Evolutionary conservation across 192 early-diverging fungal genomes (phyloP), one percentile per base, ranked within the genome.

Genomic region (Gryganskiella cystojenkinii): DNA sequence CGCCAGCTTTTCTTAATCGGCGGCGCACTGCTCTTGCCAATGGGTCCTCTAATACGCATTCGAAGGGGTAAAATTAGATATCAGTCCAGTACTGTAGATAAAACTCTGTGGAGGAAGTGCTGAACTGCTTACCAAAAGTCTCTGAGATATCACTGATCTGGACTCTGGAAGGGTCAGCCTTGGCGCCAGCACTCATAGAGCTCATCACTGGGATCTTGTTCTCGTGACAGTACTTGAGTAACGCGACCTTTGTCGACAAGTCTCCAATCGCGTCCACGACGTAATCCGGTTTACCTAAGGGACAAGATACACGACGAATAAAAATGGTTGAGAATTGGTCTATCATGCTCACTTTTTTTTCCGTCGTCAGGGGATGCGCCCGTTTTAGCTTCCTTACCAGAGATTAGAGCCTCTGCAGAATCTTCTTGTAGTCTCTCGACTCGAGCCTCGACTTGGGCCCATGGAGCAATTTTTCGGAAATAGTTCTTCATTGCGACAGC

Each of bases 111-210:
- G 2, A 50, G 22, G 13, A 17, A 19, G 35, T 4, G 44, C 3
- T 3, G 5, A 15, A 55, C 4, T 11, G 25, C 56, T 70, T 81
- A 92, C 90, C 90, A 74, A 91, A 91, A 0, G 97, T 98, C 34
- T 95, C 91, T 50, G 91, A 89, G 60, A 99, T 97, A 80, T 99
- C 98, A 27, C 95, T 92, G 61, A 99, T 94, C 79, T 97, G 98
- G 45, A 99, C 92, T 19, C 95, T 89, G 20, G 96, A 96, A 22
- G 96, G 93, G 80, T 99, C 96, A 1, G 94, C 88, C 80, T 99
- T 99, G 37, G 94, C 95, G n/a, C 98, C 96, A 1, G 96, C 93
- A 7, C 95, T 95, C 95, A 98, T 97, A 11, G 96, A 93, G 51
- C 93, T 93, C 28, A 99, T 94, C 11, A 98, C 92, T 33, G 75